Evolutionary conservation across 1,139 yeast species (phyloP).

Genomic region (Scheffersomyces parashehatae): DNA sequence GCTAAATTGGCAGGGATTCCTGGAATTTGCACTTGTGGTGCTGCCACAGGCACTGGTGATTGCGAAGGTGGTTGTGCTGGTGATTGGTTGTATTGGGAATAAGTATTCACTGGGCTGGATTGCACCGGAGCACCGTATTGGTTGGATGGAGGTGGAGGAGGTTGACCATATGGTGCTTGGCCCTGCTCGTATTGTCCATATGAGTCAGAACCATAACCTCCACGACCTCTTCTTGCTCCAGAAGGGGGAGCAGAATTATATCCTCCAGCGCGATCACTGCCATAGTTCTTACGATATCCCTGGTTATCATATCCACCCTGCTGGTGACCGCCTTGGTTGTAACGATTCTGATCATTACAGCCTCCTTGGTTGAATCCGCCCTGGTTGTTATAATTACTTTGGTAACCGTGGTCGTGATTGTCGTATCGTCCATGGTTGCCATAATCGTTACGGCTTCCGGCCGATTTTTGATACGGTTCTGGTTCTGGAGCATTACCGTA

Average conservation of each 20-base stretch:
- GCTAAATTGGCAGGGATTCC: slow-evolving; percentile 6
- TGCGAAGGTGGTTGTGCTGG: slow-evolving; percentile 7
- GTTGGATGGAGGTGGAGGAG: slow-evolving; percentile 5
- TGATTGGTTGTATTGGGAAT: slow-evolving; percentile 5
- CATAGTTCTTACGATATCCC: background rate
- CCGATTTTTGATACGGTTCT: slow-evolving; percentile 6
- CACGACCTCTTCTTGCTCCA: background rate
- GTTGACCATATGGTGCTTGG: slow-evolving; percentile 8
- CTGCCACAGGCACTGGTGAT: slow-evolving; percentile 2
- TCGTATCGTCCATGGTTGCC: background rate
- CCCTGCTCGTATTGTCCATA: slow-evolving; percentile 7
- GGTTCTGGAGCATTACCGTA: slow-evolving; percentile 8
- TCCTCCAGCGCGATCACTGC: background rate
- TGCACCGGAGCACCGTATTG: background rate
- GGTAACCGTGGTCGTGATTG: background rate
- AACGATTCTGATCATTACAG: slow-evolving; percentile 1
- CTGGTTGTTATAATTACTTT: slow-evolving; percentile 1
- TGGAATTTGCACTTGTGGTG: background rate
- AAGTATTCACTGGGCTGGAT: background rate
- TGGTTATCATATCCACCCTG: slow-evolving; percentile 2
- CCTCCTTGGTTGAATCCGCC: slow-evolving; percentile 4
- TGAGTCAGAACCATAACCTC: slow-evolving; percentile 1
- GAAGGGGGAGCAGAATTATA: background rate
- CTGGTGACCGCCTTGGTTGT: background rate
- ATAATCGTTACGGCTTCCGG: background rate